phyloP scores from a whole-genome alignment of 2,329 filamentous ascomycete genomes.

The Exophiala dermatitidis region DNA sequence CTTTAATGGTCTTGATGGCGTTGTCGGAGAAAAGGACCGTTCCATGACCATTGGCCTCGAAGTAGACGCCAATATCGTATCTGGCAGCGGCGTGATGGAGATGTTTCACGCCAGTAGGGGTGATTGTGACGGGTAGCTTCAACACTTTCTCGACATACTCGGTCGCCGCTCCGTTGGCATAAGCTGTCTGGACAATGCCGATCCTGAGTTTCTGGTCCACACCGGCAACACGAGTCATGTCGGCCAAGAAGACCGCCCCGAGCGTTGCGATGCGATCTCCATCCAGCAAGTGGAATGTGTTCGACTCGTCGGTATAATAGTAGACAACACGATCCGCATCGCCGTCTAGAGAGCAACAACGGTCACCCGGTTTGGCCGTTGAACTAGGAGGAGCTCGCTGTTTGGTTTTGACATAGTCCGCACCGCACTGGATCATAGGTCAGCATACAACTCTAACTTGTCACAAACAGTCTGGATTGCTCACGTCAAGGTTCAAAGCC shows the following conservation, averaged over 20 bases:
- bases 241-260: constrained; percentile 85
- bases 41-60: constrained; percentile 96
- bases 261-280: constrained; percentile 95
- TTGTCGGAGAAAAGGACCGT: constrained; percentile 89
- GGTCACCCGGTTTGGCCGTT: constrained; percentile 65
- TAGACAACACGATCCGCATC: constrained; percentile 94
- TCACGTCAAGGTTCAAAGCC: constrained; percentile 77
- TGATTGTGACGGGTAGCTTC: constrained; percentile 84
- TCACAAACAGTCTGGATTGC: constrained; percentile 26
- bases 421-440: constrained; percentile 60
- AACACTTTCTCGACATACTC: constrained; percentile 84
- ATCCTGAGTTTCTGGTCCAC: constrained; percentile 76
- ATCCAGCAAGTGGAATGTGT: constrained; percentile 84
- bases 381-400: constrained; percentile 81
- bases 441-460: constrained; percentile 16
- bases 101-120: constrained; percentile 92
- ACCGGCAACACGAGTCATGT: constrained; percentile 73
- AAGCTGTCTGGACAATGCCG: constrained; percentile 93
- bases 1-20: constrained; percentile 69
- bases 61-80: constrained; percentile 95
- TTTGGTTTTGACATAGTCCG: constrained; percentile 95
- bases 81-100: constrained; percentile 93
- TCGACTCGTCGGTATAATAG: constrained; percentile 79
- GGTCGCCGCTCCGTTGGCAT: constrained; percentile 92
- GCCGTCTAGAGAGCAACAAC: constrained; percentile 86